Evolutionary conservation across 2,329 filamentous ascomycete genomes (phyloP).

Genomic region (Apiospora arundinis): DNA sequence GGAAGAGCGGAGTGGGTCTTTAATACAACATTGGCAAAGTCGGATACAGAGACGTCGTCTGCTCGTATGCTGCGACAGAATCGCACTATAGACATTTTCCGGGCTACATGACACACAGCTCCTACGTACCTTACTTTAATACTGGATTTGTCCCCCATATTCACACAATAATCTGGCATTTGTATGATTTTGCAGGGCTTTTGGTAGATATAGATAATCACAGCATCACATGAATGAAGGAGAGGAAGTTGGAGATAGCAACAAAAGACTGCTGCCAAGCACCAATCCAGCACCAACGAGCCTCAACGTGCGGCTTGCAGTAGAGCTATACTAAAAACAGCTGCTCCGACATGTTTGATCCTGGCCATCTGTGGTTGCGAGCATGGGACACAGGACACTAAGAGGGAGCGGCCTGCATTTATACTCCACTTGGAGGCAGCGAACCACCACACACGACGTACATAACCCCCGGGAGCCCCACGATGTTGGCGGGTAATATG

Average conservation of each 20-base stretch:
- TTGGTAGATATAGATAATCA: not conserved
- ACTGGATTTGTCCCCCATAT: not conserved
- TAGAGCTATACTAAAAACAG: not conserved
- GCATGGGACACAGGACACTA: not conserved
- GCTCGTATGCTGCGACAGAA: not conserved
- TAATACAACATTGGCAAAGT: not conserved
- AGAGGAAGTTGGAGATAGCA: not conserved
- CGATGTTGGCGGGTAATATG: not conserved
- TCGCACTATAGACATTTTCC: not conserved
- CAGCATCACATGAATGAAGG: constrained; percentile 7
- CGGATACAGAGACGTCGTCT: not conserved
- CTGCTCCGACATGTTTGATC: constrained; percentile 9
- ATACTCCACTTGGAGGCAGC: not conserved
- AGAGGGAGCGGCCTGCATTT: not conserved
- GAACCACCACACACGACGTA: not conserved
- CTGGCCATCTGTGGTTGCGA: not conserved
- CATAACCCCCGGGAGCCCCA: not conserved
- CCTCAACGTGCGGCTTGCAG: constrained; percentile 9
- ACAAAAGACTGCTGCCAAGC: not conserved
- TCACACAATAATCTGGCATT: not conserved
- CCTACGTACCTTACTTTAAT: not conserved
- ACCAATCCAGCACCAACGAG: not conserved
- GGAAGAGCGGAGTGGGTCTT: not conserved
- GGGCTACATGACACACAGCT: not conserved
- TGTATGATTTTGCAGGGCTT: not conserved